Evolutionary conservation across 2,329 filamentous ascomycete species (phyloP).

Genomic region (Phaeosphaeria sp.): DNA sequence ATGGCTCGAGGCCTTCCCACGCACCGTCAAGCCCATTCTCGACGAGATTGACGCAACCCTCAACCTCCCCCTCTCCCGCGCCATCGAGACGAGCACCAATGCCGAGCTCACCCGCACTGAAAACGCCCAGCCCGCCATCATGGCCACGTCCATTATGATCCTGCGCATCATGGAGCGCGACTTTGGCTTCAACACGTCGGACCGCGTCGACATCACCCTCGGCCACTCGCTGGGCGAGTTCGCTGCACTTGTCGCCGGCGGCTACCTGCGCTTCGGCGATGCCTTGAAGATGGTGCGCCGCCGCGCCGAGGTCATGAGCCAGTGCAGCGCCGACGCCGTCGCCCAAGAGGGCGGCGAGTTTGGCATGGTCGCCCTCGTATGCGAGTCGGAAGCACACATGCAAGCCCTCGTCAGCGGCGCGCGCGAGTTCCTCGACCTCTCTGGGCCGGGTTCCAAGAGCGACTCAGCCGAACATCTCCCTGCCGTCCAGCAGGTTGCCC

Average conservation of each 20-base stretch:
- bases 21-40: slow-evolving; percentile 75
- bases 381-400: slow-evolving; percentile 77
- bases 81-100: slow-evolving; percentile 82
- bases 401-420: slow-evolving; percentile 73
- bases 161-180: slow-evolving; percentile 85
- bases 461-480: slow-evolving; percentile 73
- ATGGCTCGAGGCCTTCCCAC: slow-evolving; percentile 86
- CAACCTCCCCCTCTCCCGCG: slow-evolving; percentile 73
- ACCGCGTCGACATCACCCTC: slow-evolving; percentile 80
- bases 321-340: slow-evolving; percentile 71
- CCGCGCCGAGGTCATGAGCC: slow-evolving; percentile 83
- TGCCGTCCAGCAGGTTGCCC: slow-evolving; percentile 83
- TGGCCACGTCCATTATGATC: slow-evolving; percentile 92
- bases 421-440: slow-evolving; percentile 77
- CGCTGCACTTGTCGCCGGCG: slow-evolving; percentile 83
- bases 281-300: slow-evolving; percentile 77
- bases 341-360: slow-evolving; percentile 78
- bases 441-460: slow-evolving; percentile 68
- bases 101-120: slow-evolving; percentile 78
- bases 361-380: slow-evolving; percentile 93
- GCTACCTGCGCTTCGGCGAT: slow-evolving; percentile 78
- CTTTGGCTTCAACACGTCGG: slow-evolving; percentile 75
- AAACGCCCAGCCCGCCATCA: slow-evolving; percentile 93
- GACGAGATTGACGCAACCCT: slow-evolving; percentile 85
- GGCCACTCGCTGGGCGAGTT: slow-evolving; percentile 95